Evolutionary conservation across 768 basidiomycete genomes (phyloP), one percentile per base, ranked within the genome.

Genomic region (Sarcomyxa edulis): DNA sequence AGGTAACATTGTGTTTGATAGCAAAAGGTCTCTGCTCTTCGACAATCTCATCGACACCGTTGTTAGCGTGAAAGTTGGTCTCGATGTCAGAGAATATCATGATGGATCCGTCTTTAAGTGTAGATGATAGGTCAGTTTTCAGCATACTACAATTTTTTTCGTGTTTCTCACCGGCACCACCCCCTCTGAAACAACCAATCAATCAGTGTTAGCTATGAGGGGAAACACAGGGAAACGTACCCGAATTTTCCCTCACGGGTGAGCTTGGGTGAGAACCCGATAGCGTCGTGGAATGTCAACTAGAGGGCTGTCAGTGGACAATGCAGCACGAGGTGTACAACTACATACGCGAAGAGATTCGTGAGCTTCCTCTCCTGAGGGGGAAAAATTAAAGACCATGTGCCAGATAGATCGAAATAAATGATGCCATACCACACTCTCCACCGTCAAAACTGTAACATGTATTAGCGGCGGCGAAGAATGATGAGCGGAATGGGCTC

Each of bases 271-370:
- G 58, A 60, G 41, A 56, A 61, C 7, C 57, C 59, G 33, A 61
- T 59, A 1, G 59, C 60, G 37, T 61, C 60, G 45, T 61, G 53
- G 50, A 55, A 55, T 9, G 54, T 53, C 27, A 57, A 49, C 53
- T 54, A 40, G 8, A 15, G n/a, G 15, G 28, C n/a, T n/a, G n/a
- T n/a, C n/a, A n/a, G n/a, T n/a, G n/a, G n/a, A n/a, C n/a, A n/a
- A n/a, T n/a, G n/a, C n/a, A n/a, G n/a, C n/a, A n/a, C n/a, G n/a
- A n/a, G n/a, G n/a, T n/a, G n/a, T n/a, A n/a, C n/a, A n/a, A n/a
- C n/a, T n/a, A 26, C 9, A 12, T 39, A 39, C 38, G 29, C 38
- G 31, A 28, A 39, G n/a, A 15, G 38, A 39, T 23, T 39, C 38
- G n/a, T 39, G 38, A 14, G 32, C 38, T 32, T 39, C 38, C 25